These are phyloP conservation scores for Xylaria scruposa DNA, from an alignment of 495 filamentous ascomycete species.

Conservation along the genomic window DNA sequence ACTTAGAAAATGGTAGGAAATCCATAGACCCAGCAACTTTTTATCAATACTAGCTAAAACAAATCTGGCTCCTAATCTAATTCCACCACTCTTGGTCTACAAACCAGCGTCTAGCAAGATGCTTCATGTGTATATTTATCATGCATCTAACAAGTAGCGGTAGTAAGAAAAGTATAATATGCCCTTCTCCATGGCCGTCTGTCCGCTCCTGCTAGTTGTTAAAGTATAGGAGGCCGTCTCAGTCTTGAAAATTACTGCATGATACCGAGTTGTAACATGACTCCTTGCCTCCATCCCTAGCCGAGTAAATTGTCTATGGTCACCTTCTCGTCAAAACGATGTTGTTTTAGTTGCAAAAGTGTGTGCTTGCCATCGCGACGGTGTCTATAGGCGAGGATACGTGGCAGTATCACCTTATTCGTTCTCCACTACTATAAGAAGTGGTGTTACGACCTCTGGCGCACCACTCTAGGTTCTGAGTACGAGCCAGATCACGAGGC, in stretches of 20 bases:
- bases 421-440: background rate
- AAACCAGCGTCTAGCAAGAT: background rate
- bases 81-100: background rate
- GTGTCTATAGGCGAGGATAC: background rate
- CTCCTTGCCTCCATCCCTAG: too few species aligned
- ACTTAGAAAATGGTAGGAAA: background rate
- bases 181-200: too few species aligned
- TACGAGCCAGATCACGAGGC: background rate
- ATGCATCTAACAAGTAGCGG: background rate
- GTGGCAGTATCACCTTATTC: conserved; percentile 1
- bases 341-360: background rate
- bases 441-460: background rate
- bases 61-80: background rate
- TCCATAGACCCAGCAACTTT: background rate
- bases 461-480: background rate
- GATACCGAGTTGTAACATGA: too few species aligned
- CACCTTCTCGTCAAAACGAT: too few species aligned
- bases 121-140: background rate
- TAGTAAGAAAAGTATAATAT: background rate
- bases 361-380: background rate
- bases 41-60: background rate
- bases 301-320: too few species aligned
- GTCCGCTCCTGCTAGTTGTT: too few species aligned
- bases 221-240: too few species aligned
- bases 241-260: too few species aligned